Base-by-base conservation (phyloP, 768 basidiomycete genomes). In the Podaxis carcinomalis region DNA sequence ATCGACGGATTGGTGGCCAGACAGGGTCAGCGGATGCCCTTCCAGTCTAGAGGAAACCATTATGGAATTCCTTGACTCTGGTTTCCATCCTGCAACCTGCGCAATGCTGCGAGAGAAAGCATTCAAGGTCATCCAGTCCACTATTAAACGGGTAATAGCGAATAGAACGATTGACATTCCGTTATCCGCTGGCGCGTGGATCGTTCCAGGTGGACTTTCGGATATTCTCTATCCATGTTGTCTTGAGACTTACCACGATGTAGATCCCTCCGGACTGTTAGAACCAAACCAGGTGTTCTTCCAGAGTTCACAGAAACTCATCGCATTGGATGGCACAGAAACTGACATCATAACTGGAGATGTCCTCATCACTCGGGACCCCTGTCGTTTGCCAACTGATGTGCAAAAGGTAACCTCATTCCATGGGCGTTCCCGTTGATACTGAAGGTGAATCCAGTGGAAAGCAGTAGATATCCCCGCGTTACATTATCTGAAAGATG, bases 351-450 rank as follows among this genome's bases (percentile, higher is more conserved):
- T 86, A 1, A 49, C 80, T 14, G 87, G 88, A 0, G 81, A 85
- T 64, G 83, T 87, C 9, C 68, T 90, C 62, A 72, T 89, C 10
- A 84, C 84, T 2, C 74, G 87, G 23, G 78, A 85, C 68, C 88
- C 88, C n/a, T 89, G 88, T 70, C 88, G 87, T 63, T 71, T 89
- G 0, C 86, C 88, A 1, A 85, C 81, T 0, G 88, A 90, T 68
- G 77, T 83, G 0, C 84, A 84, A 64, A 88, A 86, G 75, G 86
- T 85, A 63, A 23, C 72, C 36, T 56, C 40, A 27, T 19, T 44
- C 49, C 52, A 21, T 13, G 25, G 13, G 13, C 23, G 23, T 28
- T 4, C 60, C 4, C 13, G 2, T 49, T 10, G 27, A 10, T 37
- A 3, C 49, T 28, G 23, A 61, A 35, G 46, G n/a, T 19, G 46